A percentile compares a stretch with the other conserved stretches of the same genome.
phyloP scores from a whole-genome alignment of 129 eudicot genomes.

The Apium graveolens region DNA sequence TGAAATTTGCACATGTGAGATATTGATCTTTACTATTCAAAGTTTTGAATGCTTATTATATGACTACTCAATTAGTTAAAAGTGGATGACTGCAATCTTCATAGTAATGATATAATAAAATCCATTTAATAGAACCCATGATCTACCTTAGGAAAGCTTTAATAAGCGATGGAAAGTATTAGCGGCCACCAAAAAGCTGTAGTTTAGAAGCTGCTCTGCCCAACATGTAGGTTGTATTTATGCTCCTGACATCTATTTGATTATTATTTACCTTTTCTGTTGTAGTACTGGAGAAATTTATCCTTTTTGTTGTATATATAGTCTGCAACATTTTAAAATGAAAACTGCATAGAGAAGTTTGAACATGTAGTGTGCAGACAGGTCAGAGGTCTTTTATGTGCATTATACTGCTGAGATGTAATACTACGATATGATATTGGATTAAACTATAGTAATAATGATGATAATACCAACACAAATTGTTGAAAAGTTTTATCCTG shows the following conservation, averaged over 20 bases:
- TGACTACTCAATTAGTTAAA: neutral
- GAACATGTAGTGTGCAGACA: neutral
- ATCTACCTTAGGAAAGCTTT: neutral
- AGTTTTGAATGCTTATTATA: no score
- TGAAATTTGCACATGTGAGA: neutral
- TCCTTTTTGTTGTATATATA: neutral
- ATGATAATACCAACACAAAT: neutral
- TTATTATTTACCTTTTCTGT: neutral
- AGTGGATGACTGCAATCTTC: neutral
- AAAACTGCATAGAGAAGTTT: neutral
- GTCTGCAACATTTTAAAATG: neutral
- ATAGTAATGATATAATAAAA: neutral
- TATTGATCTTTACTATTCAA: neutral
- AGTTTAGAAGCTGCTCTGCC: neutral
- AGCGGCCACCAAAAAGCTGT: neutral
- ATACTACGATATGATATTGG: neutral
- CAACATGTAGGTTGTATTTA: neutral
- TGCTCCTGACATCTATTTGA: neutral
- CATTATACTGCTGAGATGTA: neutral
- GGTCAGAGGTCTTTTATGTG: neutral
- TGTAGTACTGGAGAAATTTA: neutral
- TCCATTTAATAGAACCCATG: neutral
- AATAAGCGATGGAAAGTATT: neutral
- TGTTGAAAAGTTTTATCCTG: neutral
- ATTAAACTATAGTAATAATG: neutral